Conservation (phyloP, 2,329 filamentous ascomycete species). For the Meredithiella fracta region DNA sequence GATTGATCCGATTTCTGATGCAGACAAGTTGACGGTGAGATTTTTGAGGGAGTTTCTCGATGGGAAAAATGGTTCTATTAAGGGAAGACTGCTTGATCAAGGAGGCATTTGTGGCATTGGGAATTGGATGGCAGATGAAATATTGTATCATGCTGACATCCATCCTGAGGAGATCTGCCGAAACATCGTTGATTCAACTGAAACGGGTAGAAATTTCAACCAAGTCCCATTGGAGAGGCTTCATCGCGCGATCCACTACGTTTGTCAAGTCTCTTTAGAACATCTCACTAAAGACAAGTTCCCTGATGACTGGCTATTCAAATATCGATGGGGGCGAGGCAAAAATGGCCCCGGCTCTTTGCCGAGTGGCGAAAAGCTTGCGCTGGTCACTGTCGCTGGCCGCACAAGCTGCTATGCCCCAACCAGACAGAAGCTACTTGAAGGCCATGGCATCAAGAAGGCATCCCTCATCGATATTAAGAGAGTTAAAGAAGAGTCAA, state of each 20-base stretch:
- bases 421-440: constrained; percentile 39
- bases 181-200: constrained; percentile 42
- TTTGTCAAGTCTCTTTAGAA: constrained; percentile 67
- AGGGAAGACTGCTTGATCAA: constrained; percentile 78
- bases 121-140: constrained; percentile 94
- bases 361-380: constrained; percentile 71
- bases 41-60: constrained; percentile 59
- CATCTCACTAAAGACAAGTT: constrained; percentile 67
- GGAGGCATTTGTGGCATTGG: constrained; percentile 79
- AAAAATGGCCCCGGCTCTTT: constrained; percentile 55
- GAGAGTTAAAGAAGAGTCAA: too few relatives aligned
- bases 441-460: neutral
- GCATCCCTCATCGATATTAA: too few relatives aligned
- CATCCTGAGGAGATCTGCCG: constrained; percentile 91
- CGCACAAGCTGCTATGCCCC: constrained; percentile 83
- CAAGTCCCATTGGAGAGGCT: constrained; percentile 24
- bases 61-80: constrained; percentile 70
- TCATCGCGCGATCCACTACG: constrained; percentile 55
- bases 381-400: constrained; percentile 76
- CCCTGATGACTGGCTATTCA: constrained; percentile 76
- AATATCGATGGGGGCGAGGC: constrained; percentile 78
- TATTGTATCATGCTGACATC: constrained; percentile 72
- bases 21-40: constrained; percentile 60
- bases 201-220: neutral
- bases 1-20: constrained; percentile 58